Evolutionary conservation across 2,329 filamentous ascomycete genomes (phyloP).

Genomic region (Pseudocercospora musae): DNA sequence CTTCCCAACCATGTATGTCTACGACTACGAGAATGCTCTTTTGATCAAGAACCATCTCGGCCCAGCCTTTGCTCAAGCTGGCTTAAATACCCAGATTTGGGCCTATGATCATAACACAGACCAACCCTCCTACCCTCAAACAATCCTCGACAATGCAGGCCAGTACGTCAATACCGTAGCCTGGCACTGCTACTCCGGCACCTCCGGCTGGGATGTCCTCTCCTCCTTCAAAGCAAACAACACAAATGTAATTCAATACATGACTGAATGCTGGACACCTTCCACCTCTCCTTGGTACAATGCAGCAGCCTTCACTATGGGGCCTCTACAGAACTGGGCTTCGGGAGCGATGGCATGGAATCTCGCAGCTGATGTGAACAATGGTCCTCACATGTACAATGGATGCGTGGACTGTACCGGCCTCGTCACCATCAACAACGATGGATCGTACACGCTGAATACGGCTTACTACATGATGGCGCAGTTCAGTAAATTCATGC

Average conservation of each 20-base stretch:
- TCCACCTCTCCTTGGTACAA: slow-evolving; percentile 16
- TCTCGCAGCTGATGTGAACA: slow-evolving; percentile 14
- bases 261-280: slow-evolving; percentile 26
- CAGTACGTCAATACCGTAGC: slow-evolving; percentile 20
- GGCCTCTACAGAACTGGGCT: slow-evolving; percentile 24
- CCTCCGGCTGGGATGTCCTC: slow-evolving; percentile 15
- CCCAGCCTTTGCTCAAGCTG: slow-evolving; percentile 17
- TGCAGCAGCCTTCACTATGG: slow-evolving; percentile 21
- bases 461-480: slow-evolving; percentile 24
- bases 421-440: slow-evolving; percentile 18
- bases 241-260: slow-evolving; percentile 20
- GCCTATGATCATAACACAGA: slow-evolving; percentile 25
- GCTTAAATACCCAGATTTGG: slow-evolving; percentile 17
- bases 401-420: slow-evolving; percentile 18
- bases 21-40: slow-evolving; percentile 16
- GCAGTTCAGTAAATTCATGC: slow-evolving; percentile 23
- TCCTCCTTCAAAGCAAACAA: slow-evolving; percentile 18
- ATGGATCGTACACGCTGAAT: slow-evolving; percentile 16
- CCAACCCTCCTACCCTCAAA: slow-evolving; percentile 17
- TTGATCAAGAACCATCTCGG: slow-evolving; percentile 20
- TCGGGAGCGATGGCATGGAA: slow-evolving; percentile 22
- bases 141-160: slow-evolving; percentile 16
- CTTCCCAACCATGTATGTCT: slow-evolving; percentile 23
- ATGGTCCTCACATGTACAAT: slow-evolving; percentile 18
- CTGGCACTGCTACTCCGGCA: slow-evolving; percentile 24